Conservation (phyloP, 1,284 basidiomycete genomes). For the Acaromyces ingoldii region DNA sequence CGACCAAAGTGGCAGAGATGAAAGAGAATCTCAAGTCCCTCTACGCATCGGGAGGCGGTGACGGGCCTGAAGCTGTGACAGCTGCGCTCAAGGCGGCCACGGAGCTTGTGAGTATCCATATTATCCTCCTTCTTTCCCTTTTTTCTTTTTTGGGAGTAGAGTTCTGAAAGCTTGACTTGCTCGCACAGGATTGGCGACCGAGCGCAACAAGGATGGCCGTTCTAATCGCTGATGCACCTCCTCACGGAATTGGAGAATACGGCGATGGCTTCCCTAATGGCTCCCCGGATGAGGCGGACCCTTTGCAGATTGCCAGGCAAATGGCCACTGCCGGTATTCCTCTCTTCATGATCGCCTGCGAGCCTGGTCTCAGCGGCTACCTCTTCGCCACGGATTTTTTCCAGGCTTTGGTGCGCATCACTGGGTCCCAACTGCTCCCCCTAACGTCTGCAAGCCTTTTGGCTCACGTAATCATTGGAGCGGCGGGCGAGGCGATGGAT, state of each 20-base stretch:
- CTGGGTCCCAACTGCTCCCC: constrained; percentile 80
- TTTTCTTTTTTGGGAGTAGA: too few species aligned
- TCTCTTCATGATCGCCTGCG: constrained; percentile 72
- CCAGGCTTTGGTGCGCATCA: constrained; percentile 53
- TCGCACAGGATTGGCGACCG: constrained; percentile 74
- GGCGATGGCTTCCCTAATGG: constrained; percentile 67
- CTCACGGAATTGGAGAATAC: constrained; percentile 65
- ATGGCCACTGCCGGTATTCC: constrained; percentile 75
- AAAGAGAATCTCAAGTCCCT: constrained; percentile 76
- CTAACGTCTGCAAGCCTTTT: constrained; percentile 91
- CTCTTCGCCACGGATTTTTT: constrained; percentile 77
- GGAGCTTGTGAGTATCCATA: constrained; percentile 18
- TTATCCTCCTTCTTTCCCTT: not conserved
- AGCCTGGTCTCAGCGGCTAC: constrained; percentile 82
- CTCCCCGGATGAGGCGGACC: constrained; percentile 66
- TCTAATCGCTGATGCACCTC: constrained; percentile 88
- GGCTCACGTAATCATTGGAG: constrained; percentile 94
- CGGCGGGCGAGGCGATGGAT: constrained; percentile 94
- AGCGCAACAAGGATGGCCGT: constrained; percentile 80
- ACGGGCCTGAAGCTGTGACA: constrained; percentile 96
- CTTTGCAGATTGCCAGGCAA: constrained; percentile 73
- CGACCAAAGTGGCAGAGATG: constrained; percentile 79
- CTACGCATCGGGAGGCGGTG: constrained; percentile 88
- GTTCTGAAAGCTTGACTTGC: constrained; percentile 56
- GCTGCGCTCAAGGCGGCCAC: constrained; percentile 75